These are phyloP conservation scores for Lycium barbarum DNA, from an alignment of 257 asterid species.

Conservation along the genomic window DNA sequence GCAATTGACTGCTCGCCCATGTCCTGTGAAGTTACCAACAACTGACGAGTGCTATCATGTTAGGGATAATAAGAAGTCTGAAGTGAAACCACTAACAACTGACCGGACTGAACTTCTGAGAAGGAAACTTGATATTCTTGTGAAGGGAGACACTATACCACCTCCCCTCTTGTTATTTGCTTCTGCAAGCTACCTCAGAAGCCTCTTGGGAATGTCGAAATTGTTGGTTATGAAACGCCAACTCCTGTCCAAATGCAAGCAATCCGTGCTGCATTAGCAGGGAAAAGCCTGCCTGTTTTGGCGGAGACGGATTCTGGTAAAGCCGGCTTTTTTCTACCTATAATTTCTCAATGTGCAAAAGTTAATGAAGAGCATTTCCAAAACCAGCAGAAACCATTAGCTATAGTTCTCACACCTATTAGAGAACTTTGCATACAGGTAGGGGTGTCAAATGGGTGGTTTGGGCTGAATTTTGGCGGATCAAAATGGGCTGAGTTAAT, in stretches of 20 bases:
- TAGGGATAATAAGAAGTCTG: conserved; percentile 51
- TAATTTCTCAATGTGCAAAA: conserved; percentile 63
- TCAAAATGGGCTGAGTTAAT: no score
- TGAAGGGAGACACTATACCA: conserved; percentile 58
- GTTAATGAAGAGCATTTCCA: conserved; percentile 35
- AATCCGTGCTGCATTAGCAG: conserved; percentile 72
- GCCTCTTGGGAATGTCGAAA: conserved; percentile 78
- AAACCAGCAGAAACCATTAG: conserved; percentile 64
- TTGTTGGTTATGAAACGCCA: conserved; percentile 84
- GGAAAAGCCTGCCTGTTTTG: conserved; percentile 78
- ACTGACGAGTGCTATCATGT: conserved; percentile 79
- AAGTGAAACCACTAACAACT: conserved; percentile 36
- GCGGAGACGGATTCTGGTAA: conserved; percentile 98
- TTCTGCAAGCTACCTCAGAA: conserved; percentile 70
- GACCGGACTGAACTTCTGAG: conserved; percentile 58
- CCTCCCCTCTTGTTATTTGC: conserved; percentile 75
- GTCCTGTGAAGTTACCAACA: conserved; percentile 59
- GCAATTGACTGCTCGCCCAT: conserved; percentile 40
- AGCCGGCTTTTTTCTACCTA: conserved; percentile 81
- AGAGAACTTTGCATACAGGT: conserved; percentile 94
- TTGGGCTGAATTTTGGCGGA: no score
- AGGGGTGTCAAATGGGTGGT: conserved; percentile 37
- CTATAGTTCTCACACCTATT: conserved; percentile 85
- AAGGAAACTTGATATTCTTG: conserved; percentile 66
- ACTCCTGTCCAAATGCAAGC: conserved; percentile 99